Evolutionary conservation across 2,329 filamentous ascomycete species (phyloP).

Genomic region (Purpureocillium lavendulum): DNA sequence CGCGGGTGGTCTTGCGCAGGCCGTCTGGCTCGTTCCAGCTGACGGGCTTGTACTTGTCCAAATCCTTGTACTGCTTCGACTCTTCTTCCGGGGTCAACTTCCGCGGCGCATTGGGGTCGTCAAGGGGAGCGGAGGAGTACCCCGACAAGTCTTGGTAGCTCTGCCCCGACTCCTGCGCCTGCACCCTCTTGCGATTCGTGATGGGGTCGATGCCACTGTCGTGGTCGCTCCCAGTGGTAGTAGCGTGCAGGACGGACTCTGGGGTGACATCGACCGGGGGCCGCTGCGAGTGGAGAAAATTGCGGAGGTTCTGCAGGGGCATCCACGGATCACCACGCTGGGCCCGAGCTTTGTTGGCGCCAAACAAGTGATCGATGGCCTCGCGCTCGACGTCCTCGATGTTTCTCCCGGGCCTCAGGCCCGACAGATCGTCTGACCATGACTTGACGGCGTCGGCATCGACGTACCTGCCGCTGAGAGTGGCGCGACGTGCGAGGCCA

Average conservation of each 20-base stretch:
- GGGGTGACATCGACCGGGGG: slow-evolving; percentile 11
- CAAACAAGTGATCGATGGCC: slow-evolving; percentile 34
- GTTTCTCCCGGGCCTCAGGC: slow-evolving; percentile 29
- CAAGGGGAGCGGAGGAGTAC: slow-evolving; percentile 20
- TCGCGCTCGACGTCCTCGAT: slow-evolving; percentile 36
- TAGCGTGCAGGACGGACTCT: slow-evolving; percentile 15
- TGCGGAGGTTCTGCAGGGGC: slow-evolving; percentile 23
- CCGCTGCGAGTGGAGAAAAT: slow-evolving; percentile 17
- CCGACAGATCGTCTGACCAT: slow-evolving; percentile 26
- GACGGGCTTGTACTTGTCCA: slow-evolving; percentile 21
- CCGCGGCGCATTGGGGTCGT: slow-evolving; percentile 16
- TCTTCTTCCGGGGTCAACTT: slow-evolving; percentile 17
- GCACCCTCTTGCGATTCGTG: slow-evolving; percentile 40
- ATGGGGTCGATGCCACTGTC: slow-evolving; percentile 43
- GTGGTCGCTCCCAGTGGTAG: slow-evolving; percentile 10
- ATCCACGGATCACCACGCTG: slow-evolving; percentile 19
- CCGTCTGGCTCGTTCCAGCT: slow-evolving; percentile 14
- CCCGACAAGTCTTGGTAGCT: slow-evolving; percentile 19
- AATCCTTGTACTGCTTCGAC: slow-evolving; percentile 24
- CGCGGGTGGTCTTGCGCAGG: slow-evolving; percentile 14
- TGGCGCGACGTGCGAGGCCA: slow-evolving; percentile 23
- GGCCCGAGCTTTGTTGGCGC: slow-evolving; percentile 14
- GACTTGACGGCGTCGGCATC: slow-evolving; percentile 25
- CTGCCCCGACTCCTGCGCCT: background rate
- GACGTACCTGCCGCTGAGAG: slow-evolving; percentile 21